Evolutionary conservation across 2,329 filamentous ascomycete genomes (phyloP), one percentile per base, ranked within the genome.

Genomic region (Neofusicoccum ribis): DNA sequence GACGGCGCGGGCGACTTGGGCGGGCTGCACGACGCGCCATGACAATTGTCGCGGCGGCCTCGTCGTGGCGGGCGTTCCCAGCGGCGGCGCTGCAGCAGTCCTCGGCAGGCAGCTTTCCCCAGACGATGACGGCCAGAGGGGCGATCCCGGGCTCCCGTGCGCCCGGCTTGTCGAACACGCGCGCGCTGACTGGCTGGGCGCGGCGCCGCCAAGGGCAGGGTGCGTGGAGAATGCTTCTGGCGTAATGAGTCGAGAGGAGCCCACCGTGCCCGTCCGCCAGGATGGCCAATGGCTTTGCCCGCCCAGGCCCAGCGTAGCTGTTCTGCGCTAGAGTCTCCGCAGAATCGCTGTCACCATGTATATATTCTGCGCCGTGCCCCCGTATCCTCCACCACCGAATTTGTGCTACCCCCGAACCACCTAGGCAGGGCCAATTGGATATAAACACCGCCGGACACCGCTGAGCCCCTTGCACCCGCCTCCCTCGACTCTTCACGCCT

Each of bases 101-200:
- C 52, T 64, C 52, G 51, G 63, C 63, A 64, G 46, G 36, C 52
- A 37, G 23, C 52, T 43, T 64, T 64, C 63, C 63, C 63, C 63
- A 59, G 63, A 64, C 51, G 59, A 50, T 64, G 63, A 50, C 43
- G 51, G 63, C 52, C 37, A 49, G 50, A 58, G 31, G 43, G 63
- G 51, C 63, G 63, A 64, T 64, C 51, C 50, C 31, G 58, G 47
- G 60, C 47, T 63, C 47, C 60, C 51, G 44, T 64, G 63, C 63
- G 52, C 44, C 63, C 63, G 51, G 52, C 51, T 37, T 23, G 56
- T 47, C 31, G 15, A n/a, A 11, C 15, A 11, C 31, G 43, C 56
- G 43, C 41, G n/a, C 56, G 4, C 15, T 60, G 56, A 60, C 37
- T 52, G 61, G 44, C 47, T 46, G 61, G 15, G 14, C 4, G 20